Conservation (phyloP, 768 basidiomycete species). For the Trametes elegans region DNA sequence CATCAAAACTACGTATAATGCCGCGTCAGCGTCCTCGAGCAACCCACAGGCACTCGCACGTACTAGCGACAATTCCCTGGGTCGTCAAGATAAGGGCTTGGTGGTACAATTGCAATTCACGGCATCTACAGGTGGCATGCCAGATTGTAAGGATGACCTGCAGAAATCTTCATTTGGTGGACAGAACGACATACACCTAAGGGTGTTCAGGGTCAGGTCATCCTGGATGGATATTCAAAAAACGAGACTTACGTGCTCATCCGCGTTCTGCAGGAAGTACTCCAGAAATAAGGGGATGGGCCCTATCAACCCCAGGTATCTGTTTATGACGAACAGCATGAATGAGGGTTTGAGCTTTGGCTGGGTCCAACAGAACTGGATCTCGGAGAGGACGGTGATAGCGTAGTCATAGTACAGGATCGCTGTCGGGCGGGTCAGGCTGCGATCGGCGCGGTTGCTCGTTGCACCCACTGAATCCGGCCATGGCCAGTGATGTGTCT, state of each 20-base stretch:
- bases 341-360: slow-evolving; percentile 15
- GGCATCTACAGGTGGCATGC: not conserved
- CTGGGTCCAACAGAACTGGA: slow-evolving; percentile 42
- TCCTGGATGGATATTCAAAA: no score
- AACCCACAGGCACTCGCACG: no score
- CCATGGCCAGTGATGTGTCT: slow-evolving; percentile 4
- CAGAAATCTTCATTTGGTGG: not conserved
- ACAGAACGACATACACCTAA: no score
- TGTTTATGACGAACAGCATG: slow-evolving; percentile 20
- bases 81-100: slow-evolving; percentile 3
- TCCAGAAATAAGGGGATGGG: slow-evolving; percentile 23
- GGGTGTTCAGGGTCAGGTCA: no score
- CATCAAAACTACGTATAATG: slow-evolving; percentile 17
- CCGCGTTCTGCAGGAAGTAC: not conserved
- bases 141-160: not conserved
- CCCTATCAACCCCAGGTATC: slow-evolving; percentile 25
- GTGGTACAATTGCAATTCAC: slow-evolving; percentile 10
- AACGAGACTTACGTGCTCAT: slow-evolving; percentile 5
- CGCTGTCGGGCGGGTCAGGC: slow-evolving; percentile 8
- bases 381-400: slow-evolving; percentile 43
- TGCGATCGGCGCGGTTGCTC: no score
- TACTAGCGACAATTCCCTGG: slow-evolving; percentile 10
- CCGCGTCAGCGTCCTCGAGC: not conserved
- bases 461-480: slow-evolving; percentile 5
- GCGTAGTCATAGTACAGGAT: slow-evolving; percentile 45